These are phyloP conservation scores for Fusarium sp. DNA, from an alignment of 2,329 filamentous ascomycete genomes.

Conservation along the genomic window DNA sequence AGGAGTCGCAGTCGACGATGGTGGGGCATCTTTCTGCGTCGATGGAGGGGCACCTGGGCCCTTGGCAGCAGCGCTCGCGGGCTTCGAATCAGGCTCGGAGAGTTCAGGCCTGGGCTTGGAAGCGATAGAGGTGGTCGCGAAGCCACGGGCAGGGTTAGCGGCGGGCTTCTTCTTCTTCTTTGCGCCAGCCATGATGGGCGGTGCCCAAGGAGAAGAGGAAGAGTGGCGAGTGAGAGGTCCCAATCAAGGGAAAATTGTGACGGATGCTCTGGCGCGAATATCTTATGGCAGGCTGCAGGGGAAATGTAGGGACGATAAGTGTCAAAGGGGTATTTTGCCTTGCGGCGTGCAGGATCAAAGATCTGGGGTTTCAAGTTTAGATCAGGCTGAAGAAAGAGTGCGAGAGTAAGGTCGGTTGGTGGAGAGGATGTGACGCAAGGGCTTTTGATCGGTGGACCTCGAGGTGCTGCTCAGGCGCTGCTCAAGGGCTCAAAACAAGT, in stretches of 20 bases:
- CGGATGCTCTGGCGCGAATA: neutral
- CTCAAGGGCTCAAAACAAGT: conserved; percentile 5
- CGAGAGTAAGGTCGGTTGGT: conserved; percentile 23
- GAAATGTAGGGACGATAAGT: neutral
- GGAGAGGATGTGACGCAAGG: conserved; percentile 39
- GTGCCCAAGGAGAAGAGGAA: conserved; percentile 2
- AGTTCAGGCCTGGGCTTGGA: conserved; percentile 80
- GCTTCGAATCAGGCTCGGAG: conserved; percentile 51
- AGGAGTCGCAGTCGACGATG: conserved; percentile 42
- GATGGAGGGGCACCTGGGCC: conserved; percentile 49
- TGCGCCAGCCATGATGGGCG: conserved; percentile 71
- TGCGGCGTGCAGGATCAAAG: conserved; percentile 5
- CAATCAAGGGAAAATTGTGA: neutral
- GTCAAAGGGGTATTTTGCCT: neutral
- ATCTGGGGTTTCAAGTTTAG: conserved; percentile 10
- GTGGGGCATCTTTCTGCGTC: conserved; percentile 46
- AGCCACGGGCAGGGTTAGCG: conserved; percentile 89
- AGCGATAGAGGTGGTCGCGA: conserved; percentile 92
- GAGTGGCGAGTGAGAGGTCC: conserved; percentile 3
- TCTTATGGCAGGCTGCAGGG: conserved; percentile 6
- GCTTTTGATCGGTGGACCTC: conserved; percentile 32
- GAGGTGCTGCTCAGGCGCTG: neutral
- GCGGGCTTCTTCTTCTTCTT: conserved; percentile 94
- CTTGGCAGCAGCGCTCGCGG: conserved; percentile 28
- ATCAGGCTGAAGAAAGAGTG: conserved; percentile 17